Evolutionary conservation across 805 yeast genomes (phyloP), one percentile per base, ranked within the genome.

Genomic region (Vanderwaltozyma verrucispora): DNA sequence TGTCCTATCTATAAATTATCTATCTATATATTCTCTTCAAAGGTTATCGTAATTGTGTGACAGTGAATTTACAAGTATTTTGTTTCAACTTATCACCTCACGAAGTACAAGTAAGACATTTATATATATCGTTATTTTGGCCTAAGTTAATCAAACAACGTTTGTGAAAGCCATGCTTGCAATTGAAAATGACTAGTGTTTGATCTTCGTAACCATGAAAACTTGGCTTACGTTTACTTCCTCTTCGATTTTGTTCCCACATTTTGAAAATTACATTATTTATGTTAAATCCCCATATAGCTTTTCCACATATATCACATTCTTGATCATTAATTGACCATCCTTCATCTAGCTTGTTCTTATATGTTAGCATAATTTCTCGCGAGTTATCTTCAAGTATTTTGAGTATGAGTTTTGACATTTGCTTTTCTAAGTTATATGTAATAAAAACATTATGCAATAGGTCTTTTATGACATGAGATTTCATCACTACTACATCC

Each of bases 281-380:
- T 2, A 81, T 53, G 2, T 75, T 74, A 2, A 72, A 55, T 0
- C 96, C 95, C 77, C 87, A 79, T 25, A 87, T 61, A 16, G 63
- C 63, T 43, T 75, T 76, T 1, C 85, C 88, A 57, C 96, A 88
- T 0, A 80, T 72, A 26, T 80, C 80, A 56, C 96, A 88, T 33
- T 69, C 74, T 27, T 68, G 63, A 20, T 63, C 62, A 20, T 60
- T 62, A 2, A 70, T 65, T 0, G 77, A 64, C 86, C 94, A 80
- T 0, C 96, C 96, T 27, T 62, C 56, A 1, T 65, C 46, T 17
- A 71, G 63, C 25, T 65, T 62, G 2, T 48, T 42, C 11, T 70
- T 63, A 10, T 80, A 60, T 2, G 49, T 44, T 11, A 63, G 51
- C 52, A 78, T 59, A 41, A 71, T 68, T 16, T 60, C 60, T 46